Conservation (phyloP, 2,329 filamentous ascomycete species). For the Cladosporium oxysporum region DNA sequence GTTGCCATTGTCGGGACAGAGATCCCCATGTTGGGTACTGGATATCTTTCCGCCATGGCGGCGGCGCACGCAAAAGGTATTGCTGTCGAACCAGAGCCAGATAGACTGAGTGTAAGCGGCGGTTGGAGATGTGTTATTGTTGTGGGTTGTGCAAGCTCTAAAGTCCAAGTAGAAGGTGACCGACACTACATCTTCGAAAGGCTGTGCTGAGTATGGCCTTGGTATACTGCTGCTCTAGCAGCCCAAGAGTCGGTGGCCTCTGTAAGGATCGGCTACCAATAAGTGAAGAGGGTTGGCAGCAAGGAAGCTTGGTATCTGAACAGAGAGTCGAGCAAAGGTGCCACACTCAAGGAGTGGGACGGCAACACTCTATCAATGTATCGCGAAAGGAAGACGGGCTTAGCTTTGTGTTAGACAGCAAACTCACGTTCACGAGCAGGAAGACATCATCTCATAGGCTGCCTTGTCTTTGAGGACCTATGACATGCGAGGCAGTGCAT, state of each 20-base stretch:
- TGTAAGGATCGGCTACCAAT: constrained; percentile 1
- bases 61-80: too few species aligned
- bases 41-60: background rate
- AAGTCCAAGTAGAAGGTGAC: background rate
- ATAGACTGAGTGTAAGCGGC: background rate
- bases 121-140: background rate
- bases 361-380: background rate
- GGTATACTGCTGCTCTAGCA: background rate
- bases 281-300: background rate
- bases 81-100: background rate
- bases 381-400: background rate
- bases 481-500: background rate
- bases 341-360: background rate
- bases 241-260: constrained; percentile 1
- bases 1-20: background rate
- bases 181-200: background rate
- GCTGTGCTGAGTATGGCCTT: background rate
- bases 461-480: background rate
- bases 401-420: background rate
- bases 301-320: background rate
- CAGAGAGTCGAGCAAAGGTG: background rate
- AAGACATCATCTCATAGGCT: background rate
- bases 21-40: background rate
- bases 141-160: background rate
- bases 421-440: background rate